These are phyloP conservation scores for Aegilops tauschii DNA, from an alignment of 176 grass and related monocot species.

Conservation along the genomic window DNA sequence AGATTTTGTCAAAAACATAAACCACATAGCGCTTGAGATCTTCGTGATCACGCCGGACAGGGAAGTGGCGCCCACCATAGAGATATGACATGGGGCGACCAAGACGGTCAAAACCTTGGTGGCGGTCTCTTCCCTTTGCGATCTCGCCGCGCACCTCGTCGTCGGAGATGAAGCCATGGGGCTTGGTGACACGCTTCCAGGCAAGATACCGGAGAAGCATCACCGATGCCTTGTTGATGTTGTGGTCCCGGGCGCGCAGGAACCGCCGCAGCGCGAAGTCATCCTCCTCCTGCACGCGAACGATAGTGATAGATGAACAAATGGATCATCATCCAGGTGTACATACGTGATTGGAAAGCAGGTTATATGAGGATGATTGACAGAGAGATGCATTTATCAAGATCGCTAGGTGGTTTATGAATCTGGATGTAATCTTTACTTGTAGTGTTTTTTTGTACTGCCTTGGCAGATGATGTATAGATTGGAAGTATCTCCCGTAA, in stretches of 20 bases:
- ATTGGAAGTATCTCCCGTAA: too few relatives aligned
- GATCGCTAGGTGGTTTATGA: too few relatives aligned
- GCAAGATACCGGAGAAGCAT: slow-evolving; percentile 64
- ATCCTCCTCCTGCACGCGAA: slow-evolving; percentile 49
- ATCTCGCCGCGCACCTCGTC: slow-evolving; percentile 54
- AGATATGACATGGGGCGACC: slow-evolving; percentile 42
- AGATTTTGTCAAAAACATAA: slow-evolving; percentile 48
- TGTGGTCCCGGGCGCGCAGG: slow-evolving; percentile 48
- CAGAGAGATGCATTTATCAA: neutral
- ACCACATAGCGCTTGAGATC: slow-evolving; percentile 57
- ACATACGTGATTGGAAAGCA: neutral
- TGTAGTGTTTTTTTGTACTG: too few relatives aligned
- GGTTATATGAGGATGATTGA: neutral
- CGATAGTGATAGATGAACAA: neutral
- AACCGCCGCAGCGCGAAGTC: slow-evolving; percentile 56
- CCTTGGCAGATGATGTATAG: too few relatives aligned
- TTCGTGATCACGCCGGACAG: slow-evolving; percentile 40
- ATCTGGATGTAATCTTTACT: too few relatives aligned
- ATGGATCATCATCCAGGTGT: neutral
- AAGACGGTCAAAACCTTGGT: slow-evolving; percentile 53
- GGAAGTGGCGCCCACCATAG: slow-evolving; percentile 46
- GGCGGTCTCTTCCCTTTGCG: slow-evolving; percentile 46
- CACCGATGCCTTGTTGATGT: slow-evolving; percentile 50
- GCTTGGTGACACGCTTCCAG: slow-evolving; percentile 60
- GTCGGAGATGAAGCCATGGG: slow-evolving; percentile 38